Percentiles rank a stretch among this genome's conserved stretches.
phyloP scores from a whole-genome alignment of 148 eudicot genomes.

The Rhododendron ferrugineum region DNA sequence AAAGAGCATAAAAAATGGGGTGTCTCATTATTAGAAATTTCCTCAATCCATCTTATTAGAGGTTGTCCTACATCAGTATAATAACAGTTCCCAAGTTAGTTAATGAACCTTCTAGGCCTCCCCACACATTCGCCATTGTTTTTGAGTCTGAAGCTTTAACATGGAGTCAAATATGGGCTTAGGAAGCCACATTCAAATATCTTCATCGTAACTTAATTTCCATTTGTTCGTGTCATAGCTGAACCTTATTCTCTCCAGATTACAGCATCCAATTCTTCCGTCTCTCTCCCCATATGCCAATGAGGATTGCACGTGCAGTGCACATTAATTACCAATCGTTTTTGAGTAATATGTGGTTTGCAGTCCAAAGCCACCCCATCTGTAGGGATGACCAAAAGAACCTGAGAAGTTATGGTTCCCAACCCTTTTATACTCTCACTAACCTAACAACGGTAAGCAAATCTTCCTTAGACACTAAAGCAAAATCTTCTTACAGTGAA shows the following conservation, averaged over 20 bases:
- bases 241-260: neutral
- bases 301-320: neutral
- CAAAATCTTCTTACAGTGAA: neutral
- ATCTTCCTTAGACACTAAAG: neutral
- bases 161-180: neutral
- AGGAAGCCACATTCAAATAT: neutral
- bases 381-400: neutral
- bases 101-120: neutral
- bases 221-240: neutral
- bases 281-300: neutral
- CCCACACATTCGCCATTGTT: neutral
- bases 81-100: neutral
- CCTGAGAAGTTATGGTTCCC: neutral
- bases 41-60: neutral
- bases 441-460: neutral
- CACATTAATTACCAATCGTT: neutral
- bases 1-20: neutral
- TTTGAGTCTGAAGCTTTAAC: neutral
- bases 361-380: neutral
- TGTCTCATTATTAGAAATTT: neutral
- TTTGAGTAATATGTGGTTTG: neutral
- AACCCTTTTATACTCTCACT: neutral
- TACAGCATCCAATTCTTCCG: neutral
- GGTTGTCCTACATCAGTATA: neutral
- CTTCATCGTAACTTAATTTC: neutral